Percentiles rank a stretch among this genome's conserved stretches.
phyloP scores from a whole-genome alignment of 2,329 filamentous ascomycete species.

The Xylaria arbuscula region DNA sequence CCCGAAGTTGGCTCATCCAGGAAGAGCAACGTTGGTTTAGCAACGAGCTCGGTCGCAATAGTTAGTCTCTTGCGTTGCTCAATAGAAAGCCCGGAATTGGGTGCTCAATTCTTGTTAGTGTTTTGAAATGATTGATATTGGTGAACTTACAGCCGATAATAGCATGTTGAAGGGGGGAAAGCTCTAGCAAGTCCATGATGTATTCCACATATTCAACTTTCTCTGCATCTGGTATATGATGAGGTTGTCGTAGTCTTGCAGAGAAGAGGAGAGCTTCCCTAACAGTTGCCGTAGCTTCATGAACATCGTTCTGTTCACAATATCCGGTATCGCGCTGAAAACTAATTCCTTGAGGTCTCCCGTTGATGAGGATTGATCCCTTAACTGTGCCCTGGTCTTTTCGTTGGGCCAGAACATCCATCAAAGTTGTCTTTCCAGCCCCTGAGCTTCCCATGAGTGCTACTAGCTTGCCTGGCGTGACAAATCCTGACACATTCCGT shows the following conservation, averaged over 20 bases:
- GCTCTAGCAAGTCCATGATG: constrained; percentile 75
- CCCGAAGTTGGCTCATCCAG: constrained; percentile 69
- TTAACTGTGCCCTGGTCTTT: constrained; percentile 81
- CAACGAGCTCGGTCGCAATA: constrained; percentile 3
- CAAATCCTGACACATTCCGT: constrained; percentile 83
- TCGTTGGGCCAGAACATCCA: constrained; percentile 58
- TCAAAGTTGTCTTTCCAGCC: constrained; percentile 49
- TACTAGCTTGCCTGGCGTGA: constrained; percentile 82
- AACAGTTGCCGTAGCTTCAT: constrained; percentile 74
- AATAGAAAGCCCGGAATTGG: constrained; percentile 2
- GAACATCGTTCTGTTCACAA: constrained; percentile 73
- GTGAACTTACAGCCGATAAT: constrained; percentile 63
- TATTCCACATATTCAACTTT: constrained; percentile 76
- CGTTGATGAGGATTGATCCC: constrained; percentile 84
- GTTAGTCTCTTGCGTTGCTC: constrained; percentile 13
- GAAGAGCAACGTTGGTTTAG: constrained; percentile 3
- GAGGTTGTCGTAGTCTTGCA: constrained; percentile 70
- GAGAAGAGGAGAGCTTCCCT: constrained; percentile 74
- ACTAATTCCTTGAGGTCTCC: constrained; percentile 74
- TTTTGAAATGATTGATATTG: neutral
- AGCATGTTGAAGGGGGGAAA: constrained; percentile 74
- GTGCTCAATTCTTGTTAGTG: neutral
- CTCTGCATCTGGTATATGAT: constrained; percentile 66
- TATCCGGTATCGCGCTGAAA: constrained; percentile 85
- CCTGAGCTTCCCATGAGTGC: constrained; percentile 75